Conservation (phyloP, 331 rosid species). For the Saraca asoca region DNA sequence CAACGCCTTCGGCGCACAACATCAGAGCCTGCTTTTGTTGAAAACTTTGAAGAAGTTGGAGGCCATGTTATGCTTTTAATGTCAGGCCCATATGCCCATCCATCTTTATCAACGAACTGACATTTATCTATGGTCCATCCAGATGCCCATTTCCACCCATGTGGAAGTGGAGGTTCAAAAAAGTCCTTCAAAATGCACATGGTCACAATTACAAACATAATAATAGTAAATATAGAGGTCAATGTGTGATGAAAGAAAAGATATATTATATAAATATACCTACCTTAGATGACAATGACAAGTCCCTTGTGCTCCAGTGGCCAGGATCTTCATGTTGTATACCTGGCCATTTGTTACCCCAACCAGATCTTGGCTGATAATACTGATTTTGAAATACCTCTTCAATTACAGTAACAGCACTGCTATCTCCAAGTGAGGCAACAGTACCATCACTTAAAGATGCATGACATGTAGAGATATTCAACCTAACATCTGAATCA, state of each 20-base stretch:
- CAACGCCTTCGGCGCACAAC: constrained; percentile 75
- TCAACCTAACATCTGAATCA: constrained; percentile 73
- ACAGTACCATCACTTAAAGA: constrained; percentile 47
- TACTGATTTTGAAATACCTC: constrained; percentile 77
- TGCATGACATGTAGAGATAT: constrained; percentile 53
- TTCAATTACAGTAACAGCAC: constrained; percentile 41
- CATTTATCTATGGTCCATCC: constrained; percentile 71
- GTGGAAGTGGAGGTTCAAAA: constrained; percentile 79
- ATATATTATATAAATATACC: constrained; percentile 19
- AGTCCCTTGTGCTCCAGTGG: constrained; percentile 72
- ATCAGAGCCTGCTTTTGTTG: constrained; percentile 54
- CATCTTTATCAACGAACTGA: constrained; percentile 75
- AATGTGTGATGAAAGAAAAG: constrained; percentile 14
- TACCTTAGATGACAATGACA: constrained; percentile 66
- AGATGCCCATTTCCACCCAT: constrained; percentile 76
- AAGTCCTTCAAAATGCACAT: constrained; percentile 61
- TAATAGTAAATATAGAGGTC: constrained; percentile 11
- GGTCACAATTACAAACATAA: constrained; percentile 27
- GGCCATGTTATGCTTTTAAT: constrained; percentile 63
- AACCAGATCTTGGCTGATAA: constrained; percentile 62
- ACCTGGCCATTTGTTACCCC: constrained; percentile 61
- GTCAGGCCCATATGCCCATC: constrained; percentile 80
- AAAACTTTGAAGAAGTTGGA: constrained; percentile 57
- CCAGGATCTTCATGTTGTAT: constrained; percentile 49
- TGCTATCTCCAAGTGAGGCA: constrained; percentile 43